A percentile compares a stretch with the other conserved stretches of the same genome.
Conservation (phyloP, 2,329 filamentous ascomycete genomes). For the Alternaria ethzedia region DNA sequence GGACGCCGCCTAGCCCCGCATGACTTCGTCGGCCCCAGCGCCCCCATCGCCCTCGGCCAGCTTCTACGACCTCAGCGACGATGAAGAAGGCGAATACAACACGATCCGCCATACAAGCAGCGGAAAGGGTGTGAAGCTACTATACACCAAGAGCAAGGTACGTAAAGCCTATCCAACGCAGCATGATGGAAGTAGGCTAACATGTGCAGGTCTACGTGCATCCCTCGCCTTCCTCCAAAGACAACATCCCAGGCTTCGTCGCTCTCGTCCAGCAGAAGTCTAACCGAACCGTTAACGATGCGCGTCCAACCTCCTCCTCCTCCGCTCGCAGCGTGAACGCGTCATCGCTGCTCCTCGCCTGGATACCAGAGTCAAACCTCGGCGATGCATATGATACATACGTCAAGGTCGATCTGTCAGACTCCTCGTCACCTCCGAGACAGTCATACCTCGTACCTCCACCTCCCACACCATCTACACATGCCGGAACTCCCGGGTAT, state of each 20-base stretch:
- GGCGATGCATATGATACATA: constrained; percentile 86
- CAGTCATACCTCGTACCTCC: constrained; percentile 92
- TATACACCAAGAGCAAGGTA: constrained; percentile 97
- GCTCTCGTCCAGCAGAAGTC: constrained; percentile 89
- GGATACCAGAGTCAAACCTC: constrained; percentile 88
- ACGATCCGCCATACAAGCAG: constrained; percentile 82
- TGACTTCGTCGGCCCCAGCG: constrained; percentile 40
- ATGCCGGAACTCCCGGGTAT: constrained; percentile 76
- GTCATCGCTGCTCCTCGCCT: constrained; percentile 83
- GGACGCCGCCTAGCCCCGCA: constrained; percentile 26
- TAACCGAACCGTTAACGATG: constrained; percentile 32
- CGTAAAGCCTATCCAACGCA: constrained; percentile 19
- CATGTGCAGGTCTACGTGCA: constrained; percentile 84
- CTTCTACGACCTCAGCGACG: constrained; percentile 95
- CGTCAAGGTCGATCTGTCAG: constrained; percentile 90
- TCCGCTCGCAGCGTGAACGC: constrained; percentile 57
- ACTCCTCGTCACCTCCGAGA: constrained; percentile 78
- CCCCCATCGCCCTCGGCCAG: constrained; percentile 79
- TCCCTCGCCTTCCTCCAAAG: constrained; percentile 88
- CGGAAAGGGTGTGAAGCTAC: constrained; percentile 85
- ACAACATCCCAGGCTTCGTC: constrained; percentile 94
- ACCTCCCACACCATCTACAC: constrained; percentile 82
- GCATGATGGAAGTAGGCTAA: not conserved
- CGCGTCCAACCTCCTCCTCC: constrained; percentile 50
- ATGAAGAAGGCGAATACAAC: constrained; percentile 93